Evolutionary conservation across 805 yeast species (phyloP).

Genomic region (Trichomonascus vanleenenianus): DNA sequence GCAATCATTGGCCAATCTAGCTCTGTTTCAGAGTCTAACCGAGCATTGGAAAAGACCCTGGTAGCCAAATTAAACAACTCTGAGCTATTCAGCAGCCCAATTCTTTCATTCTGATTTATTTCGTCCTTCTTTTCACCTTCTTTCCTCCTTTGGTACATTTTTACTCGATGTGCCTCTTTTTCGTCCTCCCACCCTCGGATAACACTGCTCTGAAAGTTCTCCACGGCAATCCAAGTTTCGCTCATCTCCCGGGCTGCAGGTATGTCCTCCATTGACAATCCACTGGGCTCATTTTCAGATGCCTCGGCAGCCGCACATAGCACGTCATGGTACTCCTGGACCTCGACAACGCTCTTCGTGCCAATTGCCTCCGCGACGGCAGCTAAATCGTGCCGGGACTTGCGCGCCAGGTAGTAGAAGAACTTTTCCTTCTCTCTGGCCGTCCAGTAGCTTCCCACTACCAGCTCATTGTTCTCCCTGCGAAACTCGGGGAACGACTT

Average conservation of each 20-base stretch:
- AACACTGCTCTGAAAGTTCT: conserved; percentile 9
- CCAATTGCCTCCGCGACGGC: conserved; percentile 17
- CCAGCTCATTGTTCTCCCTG: conserved; percentile 1
- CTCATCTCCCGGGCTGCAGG: conserved; percentile 22
- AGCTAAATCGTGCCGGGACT: conserved; percentile 18
- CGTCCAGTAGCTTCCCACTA: conserved; percentile 13
- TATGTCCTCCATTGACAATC: conserved; percentile 12
- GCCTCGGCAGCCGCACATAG: conserved; percentile 9
- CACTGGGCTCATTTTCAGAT: neutral
- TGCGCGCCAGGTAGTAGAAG: conserved; percentile 18
- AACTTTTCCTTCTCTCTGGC: conserved; percentile 19
- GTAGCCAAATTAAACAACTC: no score
- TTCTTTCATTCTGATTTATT: no score
- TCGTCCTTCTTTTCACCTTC: neutral
- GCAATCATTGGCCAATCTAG: no score
- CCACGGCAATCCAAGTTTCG: conserved; percentile 17
- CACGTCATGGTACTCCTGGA: conserved; percentile 20
- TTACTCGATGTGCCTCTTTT: neutral
- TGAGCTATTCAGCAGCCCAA: no score
- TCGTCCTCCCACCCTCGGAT: conserved; percentile 1
- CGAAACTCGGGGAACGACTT: no score
- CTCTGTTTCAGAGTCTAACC: no score
- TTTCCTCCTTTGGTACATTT: neutral
- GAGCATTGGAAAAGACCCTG: no score
- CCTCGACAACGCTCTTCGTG: conserved; percentile 19